These are phyloP conservation scores for Petasospora rhodanensis DNA, from an alignment of 1,139 yeast species.

Conservation along the genomic window DNA sequence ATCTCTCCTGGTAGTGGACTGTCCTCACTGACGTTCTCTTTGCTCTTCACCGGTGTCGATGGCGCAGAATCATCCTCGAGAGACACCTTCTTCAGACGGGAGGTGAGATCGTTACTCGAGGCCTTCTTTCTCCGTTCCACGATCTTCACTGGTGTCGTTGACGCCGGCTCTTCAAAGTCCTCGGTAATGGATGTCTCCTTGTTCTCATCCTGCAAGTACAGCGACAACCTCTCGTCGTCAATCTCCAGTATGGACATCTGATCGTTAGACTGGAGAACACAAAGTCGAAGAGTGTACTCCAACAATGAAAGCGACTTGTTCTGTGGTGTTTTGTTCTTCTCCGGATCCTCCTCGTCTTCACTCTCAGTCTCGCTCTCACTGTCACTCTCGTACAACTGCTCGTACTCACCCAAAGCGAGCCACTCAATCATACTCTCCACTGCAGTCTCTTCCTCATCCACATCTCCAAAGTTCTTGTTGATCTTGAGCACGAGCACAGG, in stretches of 20 bases:
- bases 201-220: conserved; percentile 60
- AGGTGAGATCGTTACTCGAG: conserved; percentile 2
- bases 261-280: conserved; percentile 61
- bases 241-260: conserved; percentile 49
- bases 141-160: conserved; percentile 5
- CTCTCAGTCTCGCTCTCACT: conserved; percentile 8
- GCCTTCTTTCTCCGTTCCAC: conserved; percentile 1
- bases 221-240: conserved; percentile 62
- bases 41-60: conserved; percentile 2
- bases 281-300: conserved; percentile 60
- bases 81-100: conserved; percentile 1
- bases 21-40: not conserved
- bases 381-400: conserved; percentile 23
- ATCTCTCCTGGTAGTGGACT: conserved; percentile 17
- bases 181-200: conserved; percentile 13
- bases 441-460: conserved; percentile 19
- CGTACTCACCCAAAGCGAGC: conserved; percentile 32
- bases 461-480: conserved; percentile 28
- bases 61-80: conserved; percentile 1
- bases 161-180: conserved; percentile 3
- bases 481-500: conserved; percentile 67
- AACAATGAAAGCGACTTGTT: conserved; percentile 47
- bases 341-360: conserved; percentile 11
- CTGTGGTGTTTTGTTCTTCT: too few relatives aligned
- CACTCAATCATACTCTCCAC: conserved; percentile 24